Conservation (phyloP, 768 basidiomycete genomes). For the Naganishia randhawae region DNA sequence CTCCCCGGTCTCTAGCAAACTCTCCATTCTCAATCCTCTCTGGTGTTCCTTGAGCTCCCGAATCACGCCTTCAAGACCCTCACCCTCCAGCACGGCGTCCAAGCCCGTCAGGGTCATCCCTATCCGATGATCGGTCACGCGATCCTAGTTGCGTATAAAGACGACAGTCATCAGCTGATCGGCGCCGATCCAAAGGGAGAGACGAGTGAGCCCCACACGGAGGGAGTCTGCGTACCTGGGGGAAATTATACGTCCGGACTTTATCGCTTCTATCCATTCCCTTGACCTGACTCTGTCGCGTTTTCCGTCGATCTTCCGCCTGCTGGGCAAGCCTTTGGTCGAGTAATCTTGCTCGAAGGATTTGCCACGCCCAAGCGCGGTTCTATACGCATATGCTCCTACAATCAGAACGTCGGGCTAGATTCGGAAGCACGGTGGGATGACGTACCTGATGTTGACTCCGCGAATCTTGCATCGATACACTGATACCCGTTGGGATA, state of each 20-base stretch:
- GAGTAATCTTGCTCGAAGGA: slow-evolving; percentile 79
- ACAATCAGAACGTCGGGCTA: too few relatives aligned
- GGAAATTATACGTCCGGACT: slow-evolving; percentile 90
- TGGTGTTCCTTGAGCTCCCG: slow-evolving; percentile 45
- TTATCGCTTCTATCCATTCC: slow-evolving; percentile 87
- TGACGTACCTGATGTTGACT: slow-evolving; percentile 82
- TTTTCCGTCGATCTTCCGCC: slow-evolving; percentile 65
- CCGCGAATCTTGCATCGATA: slow-evolving; percentile 97
- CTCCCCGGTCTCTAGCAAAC: slow-evolving; percentile 47
- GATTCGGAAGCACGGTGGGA: neutral
- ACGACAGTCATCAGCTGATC: too few relatives aligned
- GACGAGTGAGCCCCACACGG: neutral
- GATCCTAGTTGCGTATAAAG: slow-evolving; percentile 58
- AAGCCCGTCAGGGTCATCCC: slow-evolving; percentile 62
- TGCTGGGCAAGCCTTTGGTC: slow-evolving; percentile 71
- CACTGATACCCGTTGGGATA: slow-evolving; percentile 83
- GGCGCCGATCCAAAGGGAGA: too few relatives aligned
- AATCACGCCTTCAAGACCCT: slow-evolving; percentile 49
- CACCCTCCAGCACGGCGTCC: slow-evolving; percentile 54
- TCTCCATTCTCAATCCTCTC: slow-evolving; percentile 46
- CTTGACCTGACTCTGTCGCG: slow-evolving; percentile 68
- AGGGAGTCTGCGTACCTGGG: slow-evolving; percentile 50
- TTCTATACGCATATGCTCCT: too few relatives aligned
- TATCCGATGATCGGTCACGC: slow-evolving; percentile 88
- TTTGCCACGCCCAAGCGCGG: slow-evolving; percentile 83